Conservation (phyloP, 148 eudicot species). For the Chenopodium album region DNA sequence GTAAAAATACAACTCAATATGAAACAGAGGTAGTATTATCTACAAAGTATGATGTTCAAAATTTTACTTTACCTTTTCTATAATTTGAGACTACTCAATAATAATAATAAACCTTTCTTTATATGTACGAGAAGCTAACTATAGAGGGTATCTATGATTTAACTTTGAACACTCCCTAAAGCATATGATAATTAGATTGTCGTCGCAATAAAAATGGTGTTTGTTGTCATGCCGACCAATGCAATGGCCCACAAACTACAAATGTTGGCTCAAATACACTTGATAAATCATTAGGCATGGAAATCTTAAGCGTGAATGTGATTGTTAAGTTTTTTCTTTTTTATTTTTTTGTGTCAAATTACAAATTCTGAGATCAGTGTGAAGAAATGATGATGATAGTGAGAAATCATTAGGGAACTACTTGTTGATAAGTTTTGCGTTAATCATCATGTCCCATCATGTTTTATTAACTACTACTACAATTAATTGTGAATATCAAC, state of each 20-base stretch:
- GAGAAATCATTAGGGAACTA: slow-evolving; percentile 7
- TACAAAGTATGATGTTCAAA: no score
- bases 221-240: slow-evolving; percentile 9
- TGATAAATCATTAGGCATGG: slow-evolving; percentile 28
- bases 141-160: background rate
- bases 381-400: slow-evolving; percentile 1
- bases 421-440: slow-evolving; percentile 5
- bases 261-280: slow-evolving; percentile 1
- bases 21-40: no score
- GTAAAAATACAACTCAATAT: no score
- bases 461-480: background rate
- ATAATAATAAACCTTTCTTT: no score
- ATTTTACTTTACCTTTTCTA: no score
- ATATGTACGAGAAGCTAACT: background rate
- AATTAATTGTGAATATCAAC: no score
- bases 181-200: slow-evolving; percentile 15
- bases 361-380: background rate
- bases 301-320: slow-evolving; percentile 16
- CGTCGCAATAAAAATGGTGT: background rate
- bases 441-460: slow-evolving; percentile 11
- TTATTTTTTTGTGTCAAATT: background rate
- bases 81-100: no score
- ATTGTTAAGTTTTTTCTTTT: background rate
- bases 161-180: slow-evolving; percentile 3
- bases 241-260: slow-evolving; percentile 10